These are phyloP conservation scores for Vaccinium corymbosum DNA, from an alignment of 148 eudicot species.

Conservation along the genomic window DNA sequence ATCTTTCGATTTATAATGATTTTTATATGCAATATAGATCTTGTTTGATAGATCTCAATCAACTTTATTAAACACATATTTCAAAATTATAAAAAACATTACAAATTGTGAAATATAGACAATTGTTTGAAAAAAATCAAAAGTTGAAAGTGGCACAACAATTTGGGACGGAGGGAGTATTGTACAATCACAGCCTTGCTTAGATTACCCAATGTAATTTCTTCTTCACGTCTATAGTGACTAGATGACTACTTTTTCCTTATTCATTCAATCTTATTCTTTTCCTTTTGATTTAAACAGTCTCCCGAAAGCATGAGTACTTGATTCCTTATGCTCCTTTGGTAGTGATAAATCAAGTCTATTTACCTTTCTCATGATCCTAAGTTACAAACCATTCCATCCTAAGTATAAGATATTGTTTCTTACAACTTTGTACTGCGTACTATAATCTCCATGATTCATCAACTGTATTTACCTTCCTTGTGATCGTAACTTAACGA, in stretches of 20 bases:
- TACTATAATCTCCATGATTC: neutral
- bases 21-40: too few relatives aligned
- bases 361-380: too few relatives aligned
- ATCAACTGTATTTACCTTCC: neutral
- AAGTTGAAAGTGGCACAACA: too few relatives aligned
- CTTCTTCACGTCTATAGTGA: neutral
- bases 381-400: too few relatives aligned
- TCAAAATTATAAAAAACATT: too few relatives aligned
- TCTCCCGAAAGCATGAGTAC: neutral
- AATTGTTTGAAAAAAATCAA: too few relatives aligned
- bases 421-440: neutral
- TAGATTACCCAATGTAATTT: neutral
- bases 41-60: too few relatives aligned
- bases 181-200: too few relatives aligned
- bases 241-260: neutral
- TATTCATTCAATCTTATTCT: neutral
- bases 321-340: neutral
- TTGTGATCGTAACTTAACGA: neutral
- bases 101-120: too few relatives aligned
- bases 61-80: too few relatives aligned
- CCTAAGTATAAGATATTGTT: neutral
- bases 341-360: neutral
- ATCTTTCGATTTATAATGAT: too few relatives aligned
- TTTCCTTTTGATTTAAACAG: neutral
- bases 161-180: too few relatives aligned